phyloP scores from a whole-genome alignment of 441 rosid genomes.

The Adansonia madagascariensis region DNA sequence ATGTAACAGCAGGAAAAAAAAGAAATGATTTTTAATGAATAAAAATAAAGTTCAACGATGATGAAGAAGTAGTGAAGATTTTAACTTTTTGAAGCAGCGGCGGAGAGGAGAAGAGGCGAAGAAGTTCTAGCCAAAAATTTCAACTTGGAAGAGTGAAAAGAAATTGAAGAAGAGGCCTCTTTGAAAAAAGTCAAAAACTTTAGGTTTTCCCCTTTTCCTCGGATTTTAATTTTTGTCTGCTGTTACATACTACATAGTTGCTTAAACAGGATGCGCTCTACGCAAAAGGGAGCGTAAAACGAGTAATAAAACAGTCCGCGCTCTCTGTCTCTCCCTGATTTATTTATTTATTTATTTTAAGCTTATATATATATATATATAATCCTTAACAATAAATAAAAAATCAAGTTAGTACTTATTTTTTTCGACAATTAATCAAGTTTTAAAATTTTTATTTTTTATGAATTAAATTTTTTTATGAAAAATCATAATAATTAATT shows the following conservation, averaged over 20 bases:
- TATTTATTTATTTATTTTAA: no score
- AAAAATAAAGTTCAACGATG: not conserved
- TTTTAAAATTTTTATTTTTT: no score
- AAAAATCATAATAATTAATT: no score
- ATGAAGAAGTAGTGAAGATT: not conserved
- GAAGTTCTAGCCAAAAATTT: conserved; percentile 1
- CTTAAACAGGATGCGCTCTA: conserved; percentile 20
- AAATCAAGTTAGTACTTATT: no score
- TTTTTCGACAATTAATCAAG: no score
- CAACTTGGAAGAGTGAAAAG: not conserved
- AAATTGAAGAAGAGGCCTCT: conserved; percentile 5
- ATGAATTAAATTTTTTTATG: no score
- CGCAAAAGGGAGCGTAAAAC: not conserved
- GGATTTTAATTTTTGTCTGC: not conserved
- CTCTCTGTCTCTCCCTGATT: no score
- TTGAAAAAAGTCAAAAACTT: not conserved
- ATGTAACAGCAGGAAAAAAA: not conserved
- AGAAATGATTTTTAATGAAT: not conserved
- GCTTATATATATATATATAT: no score
- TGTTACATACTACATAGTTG: not conserved
- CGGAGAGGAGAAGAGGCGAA: conserved; percentile 1
- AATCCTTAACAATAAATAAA: no score
- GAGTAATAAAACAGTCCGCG: no score
- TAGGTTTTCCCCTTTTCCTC: not conserved
- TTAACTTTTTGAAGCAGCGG: not conserved